Evolutionary conservation across 2,329 filamentous ascomycete genomes (phyloP), one percentile per base, ranked within the genome.

Genomic region (Trichoderma afroharzianum): DNA sequence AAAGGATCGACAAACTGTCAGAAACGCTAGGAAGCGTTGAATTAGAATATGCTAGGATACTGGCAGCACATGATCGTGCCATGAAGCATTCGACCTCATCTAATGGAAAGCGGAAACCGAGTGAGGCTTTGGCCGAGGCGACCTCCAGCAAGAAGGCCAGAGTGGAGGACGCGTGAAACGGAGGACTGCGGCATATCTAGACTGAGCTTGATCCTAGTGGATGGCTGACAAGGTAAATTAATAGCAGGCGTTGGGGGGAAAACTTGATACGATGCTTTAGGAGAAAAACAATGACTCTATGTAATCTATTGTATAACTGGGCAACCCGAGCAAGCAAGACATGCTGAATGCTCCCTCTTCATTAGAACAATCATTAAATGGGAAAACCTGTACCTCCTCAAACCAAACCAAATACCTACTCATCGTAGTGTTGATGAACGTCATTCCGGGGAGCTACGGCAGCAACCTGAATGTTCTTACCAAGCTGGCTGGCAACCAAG

Each of bases 1-100:
- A 95, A 79, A 87, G 92, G 43, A 88, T 92, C 8, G 87, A 92
- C 71, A 93, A 92, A 83, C 83, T 97, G 4, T 88, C 93, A 63
- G 87, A 92, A 75, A 91, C 91, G 0, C 82, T 94, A 26, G 83
- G 86, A 18, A 88, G 87, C 62, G 91, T 95, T 18, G 88, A 92
- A 76, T 86, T 90, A 64, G 92, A 94, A 75, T 95, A 94, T 79
- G 87, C 88, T n/a, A 85, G 89, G 68, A 82, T 94, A 53, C 81
- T 95, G 47, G 80, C 81, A 18, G 81, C 82, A 63, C 79, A 80
- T 47, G 85, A 88, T 67, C 80, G 81, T n/a, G 78, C 77, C 39
- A 71, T 77, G 28, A 77, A 80, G 66, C 76, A 82, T 66, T 75
- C 72, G 30, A 70, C 70, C 62, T 69, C 53, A 21, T 53, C 76